A percentile compares a stretch with the other conserved stretches of the same genome.
phyloP scores from a whole-genome alignment of 2,329 filamentous ascomycete species.

The Fusarium sp. region DNA sequence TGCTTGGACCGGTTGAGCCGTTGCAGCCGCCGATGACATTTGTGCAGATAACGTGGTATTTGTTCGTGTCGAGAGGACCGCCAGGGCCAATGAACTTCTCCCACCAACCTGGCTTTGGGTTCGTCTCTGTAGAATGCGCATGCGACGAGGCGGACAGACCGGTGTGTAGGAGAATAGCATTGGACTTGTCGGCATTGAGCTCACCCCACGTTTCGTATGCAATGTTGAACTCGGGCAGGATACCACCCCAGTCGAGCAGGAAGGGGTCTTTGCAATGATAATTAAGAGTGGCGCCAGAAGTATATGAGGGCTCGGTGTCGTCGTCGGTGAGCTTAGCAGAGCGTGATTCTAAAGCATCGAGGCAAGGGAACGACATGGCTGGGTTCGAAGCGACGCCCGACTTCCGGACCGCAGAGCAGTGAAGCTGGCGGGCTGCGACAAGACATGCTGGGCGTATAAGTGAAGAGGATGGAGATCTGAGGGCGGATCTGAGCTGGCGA shows the following conservation, averaged over 20 bases:
- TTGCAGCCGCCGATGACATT: conserved; percentile 98
- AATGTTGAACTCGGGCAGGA: conserved; percentile 88
- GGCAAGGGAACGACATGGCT: conserved; percentile 89
- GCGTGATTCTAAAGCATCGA: conserved; percentile 84
- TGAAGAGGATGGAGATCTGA: conserved; percentile 6
- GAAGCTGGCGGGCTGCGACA: conserved; percentile 40
- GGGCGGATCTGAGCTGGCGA: conserved; percentile 33
- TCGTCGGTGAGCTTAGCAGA: conserved; percentile 77
- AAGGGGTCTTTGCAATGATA: conserved; percentile 82
- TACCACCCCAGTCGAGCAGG: conserved; percentile 92
- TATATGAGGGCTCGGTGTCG: conserved; percentile 95
- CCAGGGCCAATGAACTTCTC: conserved; percentile 97
- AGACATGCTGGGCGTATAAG: conserved; percentile 16
- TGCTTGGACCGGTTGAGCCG: conserved; percentile 91
- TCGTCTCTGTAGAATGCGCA: conserved; percentile 89
- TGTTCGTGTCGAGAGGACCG: conserved; percentile 86
- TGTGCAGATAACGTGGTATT: conserved; percentile 94
- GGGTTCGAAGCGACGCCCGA: conserved; percentile 75
- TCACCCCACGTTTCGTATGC: conserved; percentile 94
- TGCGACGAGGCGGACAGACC: conserved; percentile 97
- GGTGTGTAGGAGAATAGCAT: conserved; percentile 92
- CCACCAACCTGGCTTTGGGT: conserved; percentile 96
- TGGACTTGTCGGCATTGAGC: conserved; percentile 83
- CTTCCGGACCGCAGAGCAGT: conserved; percentile 36
- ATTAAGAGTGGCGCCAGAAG: conserved; percentile 83